Evolutionary conservation across 2,329 filamentous ascomycete genomes (phyloP), one percentile per base, ranked within the genome.

Genomic region (Penicillium oxalicum): DNA sequence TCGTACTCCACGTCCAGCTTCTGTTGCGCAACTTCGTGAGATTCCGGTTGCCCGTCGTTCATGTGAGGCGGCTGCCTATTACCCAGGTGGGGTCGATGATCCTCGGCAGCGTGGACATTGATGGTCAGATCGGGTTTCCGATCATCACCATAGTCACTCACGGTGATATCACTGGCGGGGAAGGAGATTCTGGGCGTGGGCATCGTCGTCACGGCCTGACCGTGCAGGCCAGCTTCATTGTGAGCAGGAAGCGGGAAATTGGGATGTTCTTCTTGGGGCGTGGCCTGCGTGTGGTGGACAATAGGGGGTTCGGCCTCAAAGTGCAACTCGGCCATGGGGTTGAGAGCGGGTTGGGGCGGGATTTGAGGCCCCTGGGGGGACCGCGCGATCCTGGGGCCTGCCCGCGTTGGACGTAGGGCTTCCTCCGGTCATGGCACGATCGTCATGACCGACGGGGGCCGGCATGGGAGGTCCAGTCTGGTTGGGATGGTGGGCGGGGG

Each of bases 111-210:
- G 32, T 63, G 52, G 37, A 69, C 45, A 44, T 67, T 68, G 29
- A 74, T 68, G 44, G 69, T 66, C 52, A 74, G 59, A 51, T 77
- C 70, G 50, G 76, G 62, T 55, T 74, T 73, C 64, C 78, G 74
- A 39, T 73, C 74, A 59, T 80, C 77, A 12, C 77, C 78, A 61
- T 80, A 81, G 42, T 78, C 71, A 58, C 76, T 79, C 56, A 73
- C 77, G 8, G 72, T 74, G 40, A 72, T 71, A 64, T 78, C 77
- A 51, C 75, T 70, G 43, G 73, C 70, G 32, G 69, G 64, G 43
- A 69, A 57, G 29, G 67, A 69, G 40, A 70, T 69, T 27, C 67
- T 60, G 34, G 68, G 68, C n/a, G 59, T 52, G 26, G 60, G 51
- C 40, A 53, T 49, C 11, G 24, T 18, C n/a, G 56, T 32, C 11